Base-by-base conservation (phyloP, 805 yeast species). In the Ogataea philodendri region DNA sequence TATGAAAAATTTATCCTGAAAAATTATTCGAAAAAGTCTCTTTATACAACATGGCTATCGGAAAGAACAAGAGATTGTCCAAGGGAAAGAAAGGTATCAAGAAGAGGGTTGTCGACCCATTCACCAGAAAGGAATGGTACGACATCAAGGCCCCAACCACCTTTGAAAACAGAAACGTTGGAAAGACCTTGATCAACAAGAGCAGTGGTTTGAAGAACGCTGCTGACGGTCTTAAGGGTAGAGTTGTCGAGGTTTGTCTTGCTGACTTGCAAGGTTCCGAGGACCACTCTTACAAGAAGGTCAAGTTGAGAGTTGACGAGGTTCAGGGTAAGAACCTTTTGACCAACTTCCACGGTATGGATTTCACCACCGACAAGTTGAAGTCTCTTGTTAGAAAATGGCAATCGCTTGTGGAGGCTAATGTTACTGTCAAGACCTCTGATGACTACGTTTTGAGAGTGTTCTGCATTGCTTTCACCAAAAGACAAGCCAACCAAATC, bases 51-150 rank as follows among this genome's bases (percentile, higher is more conserved):
- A 73, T 73, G 78, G 78, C 78, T 69, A 75, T 73, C 61, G 76
- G 76, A 62, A 71, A 71, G 65, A 71, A 71, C 71, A 81, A 81
- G 78, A 84, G 90, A 78, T 78, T 84, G 63, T 76, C 81, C 68
- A 74, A 75, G 68, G 90, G 93, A 66, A 83, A 84, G 87, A 90
- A 90, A 76, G 97, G 97, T 66, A 76, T 87, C 72, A 90, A 90
- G 95, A 93, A 90, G 95, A 90, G 83, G 83, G 93, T 85, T 67
- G 95, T 88, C 59, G 98, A 90, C 80, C 97, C 97, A 67, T 90
- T 90, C 93, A 78, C 96, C 82, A 88, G 89, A 74, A 90, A 90
- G 77, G 97, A 89, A 63, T 90, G 97, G 97, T 89, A 76, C 72
- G 95, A 85, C 72, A 86, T 89, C 75, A 88, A 89, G 78, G 97